Conservation (phyloP, 1,284 basidiomycete species). For the Sparassis latifolia region DNA sequence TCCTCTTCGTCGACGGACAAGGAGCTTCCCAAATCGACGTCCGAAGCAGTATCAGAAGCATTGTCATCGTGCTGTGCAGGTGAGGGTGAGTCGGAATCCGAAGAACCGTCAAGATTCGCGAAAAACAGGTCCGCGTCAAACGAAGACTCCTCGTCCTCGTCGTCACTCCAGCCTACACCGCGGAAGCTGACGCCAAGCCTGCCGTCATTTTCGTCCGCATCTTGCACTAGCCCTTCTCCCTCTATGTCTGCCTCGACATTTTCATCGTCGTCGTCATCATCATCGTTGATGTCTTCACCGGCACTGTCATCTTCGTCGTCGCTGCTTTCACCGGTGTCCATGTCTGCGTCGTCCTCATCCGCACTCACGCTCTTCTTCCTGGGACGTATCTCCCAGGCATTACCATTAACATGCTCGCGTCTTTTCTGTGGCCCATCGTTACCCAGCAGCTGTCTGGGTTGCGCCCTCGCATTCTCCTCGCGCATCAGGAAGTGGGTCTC, state of each 20-base stretch:
- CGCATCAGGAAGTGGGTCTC: slow-evolving; percentile 60
- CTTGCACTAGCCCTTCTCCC: slow-evolving; percentile 32
- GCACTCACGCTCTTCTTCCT: slow-evolving; percentile 61
- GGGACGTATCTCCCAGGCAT: slow-evolving; percentile 62
- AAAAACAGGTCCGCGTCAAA: slow-evolving; percentile 79
- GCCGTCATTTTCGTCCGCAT: slow-evolving; percentile 24
- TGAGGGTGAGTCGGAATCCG: slow-evolving; percentile 37
- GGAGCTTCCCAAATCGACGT: slow-evolving; percentile 15
- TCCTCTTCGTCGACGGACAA: slow-evolving; percentile 26
- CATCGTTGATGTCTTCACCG: slow-evolving; percentile 38
- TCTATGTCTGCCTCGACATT: slow-evolving; percentile 41
- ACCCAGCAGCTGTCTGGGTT: slow-evolving; percentile 12
- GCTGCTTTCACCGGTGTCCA: slow-evolving; percentile 28
- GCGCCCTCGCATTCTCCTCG: slow-evolving; percentile 31
- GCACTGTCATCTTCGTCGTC: slow-evolving; percentile 18
- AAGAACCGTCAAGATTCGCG: slow-evolving; percentile 49
- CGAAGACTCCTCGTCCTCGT: slow-evolving; percentile 58
- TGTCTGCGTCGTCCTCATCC: slow-evolving; percentile 35
- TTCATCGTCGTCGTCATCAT: slow-evolving; percentile 36
- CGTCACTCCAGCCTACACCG: slow-evolving; percentile 62
- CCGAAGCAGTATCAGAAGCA: slow-evolving; percentile 23
- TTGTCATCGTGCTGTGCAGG: slow-evolving; percentile 28
- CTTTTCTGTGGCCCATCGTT: slow-evolving; percentile 36
- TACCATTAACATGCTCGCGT: slow-evolving; percentile 33
- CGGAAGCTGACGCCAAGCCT: slow-evolving; percentile 40